Evolutionary conservation across 306 rosid genomes (phyloP).

Genomic region (Cucurbita maxima): DNA sequence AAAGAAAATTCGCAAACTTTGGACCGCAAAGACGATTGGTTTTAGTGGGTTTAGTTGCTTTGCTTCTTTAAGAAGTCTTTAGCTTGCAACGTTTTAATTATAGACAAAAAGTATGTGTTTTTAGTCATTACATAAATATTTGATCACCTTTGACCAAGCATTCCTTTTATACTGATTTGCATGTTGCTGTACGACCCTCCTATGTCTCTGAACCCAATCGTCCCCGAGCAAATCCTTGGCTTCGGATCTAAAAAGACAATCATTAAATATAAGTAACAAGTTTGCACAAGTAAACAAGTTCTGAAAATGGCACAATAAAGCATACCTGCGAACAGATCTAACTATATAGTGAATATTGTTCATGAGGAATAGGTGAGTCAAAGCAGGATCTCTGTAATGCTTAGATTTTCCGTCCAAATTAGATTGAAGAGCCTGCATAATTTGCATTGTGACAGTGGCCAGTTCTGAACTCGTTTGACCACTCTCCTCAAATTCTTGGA

Average conservation of each 20-base stretch:
- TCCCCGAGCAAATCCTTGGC: conserved; percentile 98
- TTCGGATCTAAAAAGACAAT: conserved; percentile 54
- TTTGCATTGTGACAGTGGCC: conserved; percentile 78
- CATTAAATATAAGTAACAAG: not conserved
- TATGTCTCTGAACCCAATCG: conserved; percentile 94
- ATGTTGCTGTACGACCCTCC: conserved; percentile 89
- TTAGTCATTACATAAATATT: not conserved
- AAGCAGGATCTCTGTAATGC: conserved; percentile 72
- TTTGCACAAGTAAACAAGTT: conserved; percentile 8
- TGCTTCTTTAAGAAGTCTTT: not conserved
- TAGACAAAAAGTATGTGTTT: not conserved
- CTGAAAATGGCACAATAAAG: not conserved
- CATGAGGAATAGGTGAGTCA: conserved; percentile 91
- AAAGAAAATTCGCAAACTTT: not conserved
- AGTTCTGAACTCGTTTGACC: conserved; percentile 55
- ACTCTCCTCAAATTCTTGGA: conserved; percentile 65
- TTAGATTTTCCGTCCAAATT: conserved; percentile 92
- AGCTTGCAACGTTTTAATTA: not conserved
- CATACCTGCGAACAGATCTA: conserved; percentile 84
- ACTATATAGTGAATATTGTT: conserved; percentile 93
- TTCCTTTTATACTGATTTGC: conserved; percentile 92
- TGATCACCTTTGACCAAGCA: conserved; percentile 81
- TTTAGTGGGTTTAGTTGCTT: not conserved
- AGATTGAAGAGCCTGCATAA: conserved; percentile 92
- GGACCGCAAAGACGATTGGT: not conserved